Percentiles rank a stretch among this genome's conserved stretches.
These are phyloP conservation scores for Solanum chacoense DNA, from an alignment of 305 asterid genomes.

Conservation along the genomic window DNA sequence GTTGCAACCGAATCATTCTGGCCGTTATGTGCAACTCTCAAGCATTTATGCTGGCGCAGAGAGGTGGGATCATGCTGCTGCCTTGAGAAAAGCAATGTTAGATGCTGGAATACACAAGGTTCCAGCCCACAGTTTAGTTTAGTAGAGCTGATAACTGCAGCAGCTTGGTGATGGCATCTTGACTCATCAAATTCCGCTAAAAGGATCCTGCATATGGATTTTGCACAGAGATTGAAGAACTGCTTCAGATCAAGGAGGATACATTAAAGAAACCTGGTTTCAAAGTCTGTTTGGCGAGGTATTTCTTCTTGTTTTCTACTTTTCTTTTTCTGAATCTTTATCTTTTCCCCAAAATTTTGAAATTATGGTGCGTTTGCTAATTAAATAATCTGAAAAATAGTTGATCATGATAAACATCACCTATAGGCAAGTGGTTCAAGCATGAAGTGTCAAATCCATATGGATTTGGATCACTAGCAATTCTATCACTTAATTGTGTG, in stretches of 20 bases:
- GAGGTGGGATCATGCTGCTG: conserved; percentile 25
- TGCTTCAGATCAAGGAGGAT: neutral
- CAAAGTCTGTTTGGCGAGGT: neutral
- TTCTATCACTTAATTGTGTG: neutral
- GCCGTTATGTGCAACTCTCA: conserved; percentile 19
- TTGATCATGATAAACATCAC: neutral
- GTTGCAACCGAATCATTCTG: neutral
- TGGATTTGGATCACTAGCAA: neutral
- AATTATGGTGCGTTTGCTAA: neutral
- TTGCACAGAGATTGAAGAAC: neutral
- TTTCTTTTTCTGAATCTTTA: neutral
- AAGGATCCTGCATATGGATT: neutral
- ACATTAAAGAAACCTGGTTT: neutral
- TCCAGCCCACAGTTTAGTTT: neutral
- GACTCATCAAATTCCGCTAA: neutral
- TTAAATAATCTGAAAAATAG: neutral
- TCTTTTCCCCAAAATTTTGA: neutral
- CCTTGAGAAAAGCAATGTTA: conserved; percentile 54
- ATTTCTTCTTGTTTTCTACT: neutral
- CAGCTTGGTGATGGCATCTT: neutral
- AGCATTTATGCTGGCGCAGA: conserved; percentile 37
- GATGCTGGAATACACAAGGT: conserved; percentile 50
- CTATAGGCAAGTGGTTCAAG: neutral
- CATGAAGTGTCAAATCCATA: neutral
- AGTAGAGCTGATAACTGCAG: neutral